These are phyloP conservation scores for Solanum bulbocastanum DNA, from an alignment of 257 asterid species.

Conservation along the genomic window DNA sequence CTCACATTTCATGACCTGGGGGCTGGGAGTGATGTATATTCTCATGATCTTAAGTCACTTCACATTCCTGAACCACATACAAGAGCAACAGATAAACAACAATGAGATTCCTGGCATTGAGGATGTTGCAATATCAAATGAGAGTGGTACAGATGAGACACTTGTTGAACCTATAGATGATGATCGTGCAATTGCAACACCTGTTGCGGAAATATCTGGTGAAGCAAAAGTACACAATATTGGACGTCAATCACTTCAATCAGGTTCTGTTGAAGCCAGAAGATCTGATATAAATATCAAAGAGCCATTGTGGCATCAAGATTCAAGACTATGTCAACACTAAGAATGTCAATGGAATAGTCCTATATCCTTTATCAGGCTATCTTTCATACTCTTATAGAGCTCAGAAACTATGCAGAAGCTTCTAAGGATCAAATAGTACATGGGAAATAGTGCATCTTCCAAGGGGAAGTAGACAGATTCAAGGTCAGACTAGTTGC, in stretches of 20 bases:
- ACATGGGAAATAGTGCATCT: not conserved
- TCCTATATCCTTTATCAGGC: not conserved
- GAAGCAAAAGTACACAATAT: not conserved
- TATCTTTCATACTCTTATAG: not conserved
- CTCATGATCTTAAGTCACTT: not conserved
- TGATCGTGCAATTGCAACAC: not conserved
- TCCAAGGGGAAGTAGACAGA: not conserved
- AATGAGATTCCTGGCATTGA: not conserved
- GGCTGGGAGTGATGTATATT: not conserved
- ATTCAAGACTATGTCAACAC: not conserved
- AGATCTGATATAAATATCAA: not conserved
- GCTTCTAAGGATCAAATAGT: not conserved
- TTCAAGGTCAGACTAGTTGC: too few species aligned
- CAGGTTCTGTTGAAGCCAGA: not conserved
- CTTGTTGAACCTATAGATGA: not conserved
- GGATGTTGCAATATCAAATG: not conserved
- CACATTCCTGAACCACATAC: not conserved
- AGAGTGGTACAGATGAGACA: not conserved
- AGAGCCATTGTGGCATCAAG: not conserved
- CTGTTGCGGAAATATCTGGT: not conserved
- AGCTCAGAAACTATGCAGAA: not conserved
- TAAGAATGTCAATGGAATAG: not conserved
- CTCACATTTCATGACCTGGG: not conserved
- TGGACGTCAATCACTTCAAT: not conserved
- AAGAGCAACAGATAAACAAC: not conserved